Evolutionary conservation across 306 rosid genomes (phyloP).

Genomic region (Pyrus betulifolia): DNA sequence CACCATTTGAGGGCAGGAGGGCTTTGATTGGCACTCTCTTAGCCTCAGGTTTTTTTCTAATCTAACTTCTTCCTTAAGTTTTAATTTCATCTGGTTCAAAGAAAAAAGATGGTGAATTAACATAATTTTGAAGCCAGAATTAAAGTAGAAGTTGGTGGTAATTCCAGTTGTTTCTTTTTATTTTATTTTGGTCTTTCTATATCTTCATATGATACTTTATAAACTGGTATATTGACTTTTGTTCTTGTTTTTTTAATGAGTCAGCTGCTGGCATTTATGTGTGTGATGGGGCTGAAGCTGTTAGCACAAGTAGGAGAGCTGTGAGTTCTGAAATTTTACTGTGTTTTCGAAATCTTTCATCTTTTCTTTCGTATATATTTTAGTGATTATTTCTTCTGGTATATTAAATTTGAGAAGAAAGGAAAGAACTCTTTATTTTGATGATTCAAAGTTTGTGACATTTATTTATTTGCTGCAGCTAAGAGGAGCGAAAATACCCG

Average conservation of each 20-base stretch:
- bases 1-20: conserved; percentile 64
- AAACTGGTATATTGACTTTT: neutral
- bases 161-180: neutral
- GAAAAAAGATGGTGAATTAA: neutral
- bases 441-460: neutral
- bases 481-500: conserved; percentile 76
- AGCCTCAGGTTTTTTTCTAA: conserved; percentile 52
- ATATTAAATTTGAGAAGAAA: neutral
- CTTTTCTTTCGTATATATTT: neutral
- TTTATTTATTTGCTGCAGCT: conserved; percentile 34
- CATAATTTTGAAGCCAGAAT: neutral
- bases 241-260: neutral
- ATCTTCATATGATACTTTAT: neutral
- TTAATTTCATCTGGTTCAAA: neutral
- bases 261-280: conserved; percentile 37
- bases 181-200: neutral
- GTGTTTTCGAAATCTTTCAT: neutral
- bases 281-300: conserved; percentile 49
- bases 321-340: conserved; percentile 23
- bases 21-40: conserved; percentile 53
- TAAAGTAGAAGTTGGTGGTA: neutral
- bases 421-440: neutral
- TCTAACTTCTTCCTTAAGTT: neutral
- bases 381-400: neutral
- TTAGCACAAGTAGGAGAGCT: conserved; percentile 59